phyloP scores from a whole-genome alignment of 2,329 filamentous ascomycete genomes.

The Myotisia sp. region DNA sequence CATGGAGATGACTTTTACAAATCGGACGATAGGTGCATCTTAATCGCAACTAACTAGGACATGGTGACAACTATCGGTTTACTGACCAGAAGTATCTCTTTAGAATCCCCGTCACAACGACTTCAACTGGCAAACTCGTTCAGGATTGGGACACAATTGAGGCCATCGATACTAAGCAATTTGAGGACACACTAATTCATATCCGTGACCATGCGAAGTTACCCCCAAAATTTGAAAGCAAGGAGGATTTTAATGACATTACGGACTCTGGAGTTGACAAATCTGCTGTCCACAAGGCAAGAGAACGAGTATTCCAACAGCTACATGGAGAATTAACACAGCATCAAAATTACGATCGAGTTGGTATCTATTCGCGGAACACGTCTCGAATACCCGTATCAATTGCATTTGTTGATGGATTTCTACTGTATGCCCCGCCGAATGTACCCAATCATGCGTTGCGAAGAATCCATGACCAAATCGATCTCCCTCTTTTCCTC shows the following conservation, averaged over 20 bases:
- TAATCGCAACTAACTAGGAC: no score
- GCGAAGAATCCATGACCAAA: constrained; percentile 19
- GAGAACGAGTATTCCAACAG: constrained; percentile 14
- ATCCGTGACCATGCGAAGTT: constrained; percentile 51
- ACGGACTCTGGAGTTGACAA: constrained; percentile 29
- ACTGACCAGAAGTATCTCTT: neutral
- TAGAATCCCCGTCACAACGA: constrained; percentile 33
- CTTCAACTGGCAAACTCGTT: constrained; percentile 41
- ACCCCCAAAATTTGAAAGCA: constrained; percentile 38
- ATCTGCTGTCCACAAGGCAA: constrained; percentile 15
- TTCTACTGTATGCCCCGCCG: constrained; percentile 57
- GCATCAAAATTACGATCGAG: neutral
- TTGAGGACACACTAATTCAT: constrained; percentile 53
- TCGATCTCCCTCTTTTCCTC: constrained; percentile 69
- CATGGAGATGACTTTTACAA: constrained; percentile 96
- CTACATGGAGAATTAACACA: constrained; percentile 10
- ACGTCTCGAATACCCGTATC: constrained; percentile 10
- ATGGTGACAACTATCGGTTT: no score
- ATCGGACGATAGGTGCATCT: constrained; percentile 59
- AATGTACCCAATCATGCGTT: constrained; percentile 18
- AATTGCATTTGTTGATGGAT: constrained; percentile 72
- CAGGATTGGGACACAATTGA: constrained; percentile 87
- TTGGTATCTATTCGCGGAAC: no score
- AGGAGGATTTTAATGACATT: constrained; percentile 45
- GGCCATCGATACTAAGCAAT: constrained; percentile 55